These are phyloP conservation scores for Elongisporangium prolatum DNA, from an alignment of 352 stramenopile species.

Conservation along the genomic window DNA sequence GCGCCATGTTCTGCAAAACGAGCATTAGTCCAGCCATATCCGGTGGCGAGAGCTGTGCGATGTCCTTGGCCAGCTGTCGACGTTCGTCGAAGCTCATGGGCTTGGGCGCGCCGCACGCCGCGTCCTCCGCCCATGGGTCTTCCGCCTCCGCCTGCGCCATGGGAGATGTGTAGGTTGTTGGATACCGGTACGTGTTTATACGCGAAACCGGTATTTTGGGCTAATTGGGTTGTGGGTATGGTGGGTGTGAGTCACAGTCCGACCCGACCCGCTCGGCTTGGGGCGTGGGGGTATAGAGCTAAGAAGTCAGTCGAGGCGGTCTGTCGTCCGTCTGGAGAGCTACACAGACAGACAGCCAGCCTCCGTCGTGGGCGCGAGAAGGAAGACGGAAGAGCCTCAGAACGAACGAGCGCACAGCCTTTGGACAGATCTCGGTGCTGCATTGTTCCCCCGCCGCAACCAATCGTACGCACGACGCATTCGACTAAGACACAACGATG, in stretches of 20 bases:
- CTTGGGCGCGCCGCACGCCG: neutral
- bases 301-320: neutral
- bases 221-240: neutral
- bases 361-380: neutral
- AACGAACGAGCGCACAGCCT: neutral
- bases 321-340: neutral
- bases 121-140: neutral
- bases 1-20: constrained; percentile 29
- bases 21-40: constrained; percentile 65
- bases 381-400: neutral
- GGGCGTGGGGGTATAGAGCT: neutral
- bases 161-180: neutral
- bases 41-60: constrained; percentile 58
- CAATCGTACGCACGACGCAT: neutral
- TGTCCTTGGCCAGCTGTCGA: constrained; percentile 52
- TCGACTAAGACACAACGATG: constrained; percentile 24
- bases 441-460: neutral
- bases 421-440: neutral
- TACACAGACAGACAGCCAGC: constrained; percentile 4
- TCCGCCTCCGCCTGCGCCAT: neutral
- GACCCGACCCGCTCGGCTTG: neutral
- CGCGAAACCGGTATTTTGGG: neutral
- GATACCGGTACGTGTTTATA: neutral
- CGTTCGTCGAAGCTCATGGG: constrained; percentile 67
- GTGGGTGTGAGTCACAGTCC: neutral